These are phyloP conservation scores for Oxytropis ochrocephala DNA, from an alignment of 306 rosid genomes.

Conservation along the genomic window DNA sequence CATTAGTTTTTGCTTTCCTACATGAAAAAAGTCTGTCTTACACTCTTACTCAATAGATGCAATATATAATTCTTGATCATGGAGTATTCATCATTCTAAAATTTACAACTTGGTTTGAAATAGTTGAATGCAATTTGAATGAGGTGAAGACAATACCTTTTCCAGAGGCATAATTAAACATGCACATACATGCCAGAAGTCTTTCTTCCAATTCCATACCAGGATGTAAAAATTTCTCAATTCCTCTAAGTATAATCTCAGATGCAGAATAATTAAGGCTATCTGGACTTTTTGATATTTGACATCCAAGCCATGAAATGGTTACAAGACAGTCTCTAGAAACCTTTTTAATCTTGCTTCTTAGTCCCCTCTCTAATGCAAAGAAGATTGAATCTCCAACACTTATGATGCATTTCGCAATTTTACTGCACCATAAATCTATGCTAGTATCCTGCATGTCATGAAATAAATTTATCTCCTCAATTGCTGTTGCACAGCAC, in stretches of 20 bases:
- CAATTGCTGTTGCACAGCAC: not conserved
- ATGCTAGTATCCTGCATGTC: conserved; percentile 56
- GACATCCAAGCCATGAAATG: conserved; percentile 81
- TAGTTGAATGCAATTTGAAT: not conserved
- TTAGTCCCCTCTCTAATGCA: conserved; percentile 56
- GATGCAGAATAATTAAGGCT: conserved; percentile 48
- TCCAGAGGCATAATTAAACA: conserved; percentile 68
- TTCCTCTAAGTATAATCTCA: conserved; percentile 55
- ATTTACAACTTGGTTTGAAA: not conserved
- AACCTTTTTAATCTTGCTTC: conserved; percentile 49
- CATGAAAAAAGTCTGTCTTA: conserved; percentile 3
- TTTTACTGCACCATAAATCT: conserved; percentile 66
- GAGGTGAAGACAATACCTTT: conserved; percentile 44
- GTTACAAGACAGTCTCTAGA: conserved; percentile 58
- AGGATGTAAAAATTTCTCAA: conserved; percentile 67
- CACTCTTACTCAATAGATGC: conserved; percentile 4
- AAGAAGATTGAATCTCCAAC: conserved; percentile 50
- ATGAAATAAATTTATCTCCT: conserved; percentile 14
- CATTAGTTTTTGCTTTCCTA: conserved; percentile 69
- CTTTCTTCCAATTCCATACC: conserved; percentile 72
- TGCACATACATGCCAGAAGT: conserved; percentile 70
- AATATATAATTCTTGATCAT: not conserved
- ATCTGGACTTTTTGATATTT: conserved; percentile 50
- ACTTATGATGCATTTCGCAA: conserved; percentile 44
- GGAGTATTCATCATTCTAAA: conserved; percentile 1